A percentile compares a stretch with the other conserved stretches of the same genome.
phyloP scores from a whole-genome alignment of 176 grass and related monocot genomes.

The Triticum dicoccoides region DNA sequence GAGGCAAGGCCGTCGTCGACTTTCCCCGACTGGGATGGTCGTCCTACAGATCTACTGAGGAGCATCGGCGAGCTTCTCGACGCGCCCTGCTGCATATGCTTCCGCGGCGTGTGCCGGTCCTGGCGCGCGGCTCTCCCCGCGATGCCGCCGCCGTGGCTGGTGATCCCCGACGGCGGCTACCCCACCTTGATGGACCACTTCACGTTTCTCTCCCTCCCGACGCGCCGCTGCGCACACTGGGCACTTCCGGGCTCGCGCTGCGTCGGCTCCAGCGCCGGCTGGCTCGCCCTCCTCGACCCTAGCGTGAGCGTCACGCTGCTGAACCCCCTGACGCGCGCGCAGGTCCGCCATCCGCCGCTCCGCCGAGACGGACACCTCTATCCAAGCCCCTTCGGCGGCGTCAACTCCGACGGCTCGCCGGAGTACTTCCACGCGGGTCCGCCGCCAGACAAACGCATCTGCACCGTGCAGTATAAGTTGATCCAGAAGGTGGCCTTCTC shows the following conservation, averaged over 20 bases:
- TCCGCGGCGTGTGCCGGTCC: not conserved
- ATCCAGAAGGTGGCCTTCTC: conserved; percentile 14
- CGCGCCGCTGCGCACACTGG: not conserved
- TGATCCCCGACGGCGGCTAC: not conserved
- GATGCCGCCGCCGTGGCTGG: not conserved
- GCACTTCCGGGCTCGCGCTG: not conserved
- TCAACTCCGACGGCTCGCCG: not conserved
- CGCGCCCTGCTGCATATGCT: not conserved
- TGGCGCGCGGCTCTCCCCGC: not conserved
- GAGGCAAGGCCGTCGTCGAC: not conserved
- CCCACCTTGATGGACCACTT: not conserved
- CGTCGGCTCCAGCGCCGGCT: conserved; percentile 9
- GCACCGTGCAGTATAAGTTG: not conserved
- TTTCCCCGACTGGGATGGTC: not conserved
- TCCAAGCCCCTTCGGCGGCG: too few species aligned
- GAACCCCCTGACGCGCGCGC: not conserved
- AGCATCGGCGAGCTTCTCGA: not conserved
- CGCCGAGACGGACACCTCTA: too few species aligned
- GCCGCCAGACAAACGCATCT: too few species aligned
- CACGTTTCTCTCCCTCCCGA: not conserved
- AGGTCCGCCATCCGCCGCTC: conserved; percentile 3
- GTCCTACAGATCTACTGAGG: not conserved
- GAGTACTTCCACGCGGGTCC: not conserved
- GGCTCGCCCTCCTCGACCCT: not conserved
- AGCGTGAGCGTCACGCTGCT: not conserved